A percentile compares a stretch with the other conserved stretches of the same genome.
Evolutionary conservation across 2,329 filamentous ascomycete genomes (phyloP).

Genomic region (Chrysosporium queenslandicum): DNA sequence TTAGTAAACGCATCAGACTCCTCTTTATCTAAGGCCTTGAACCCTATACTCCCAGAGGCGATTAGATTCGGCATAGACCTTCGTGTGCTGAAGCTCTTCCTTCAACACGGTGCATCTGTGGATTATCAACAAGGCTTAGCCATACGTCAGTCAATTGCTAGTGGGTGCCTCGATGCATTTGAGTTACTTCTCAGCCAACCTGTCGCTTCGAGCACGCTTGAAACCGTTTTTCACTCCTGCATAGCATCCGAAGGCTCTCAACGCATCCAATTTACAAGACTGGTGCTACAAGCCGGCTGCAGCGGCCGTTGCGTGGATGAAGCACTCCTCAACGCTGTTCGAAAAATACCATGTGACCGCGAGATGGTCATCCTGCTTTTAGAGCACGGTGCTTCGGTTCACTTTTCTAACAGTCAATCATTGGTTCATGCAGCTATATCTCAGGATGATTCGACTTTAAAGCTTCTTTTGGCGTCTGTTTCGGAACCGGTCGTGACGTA

Average conservation of each 20-base stretch:
- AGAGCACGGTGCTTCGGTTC: constrained; percentile 44
- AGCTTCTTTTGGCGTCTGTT: constrained; percentile 15
- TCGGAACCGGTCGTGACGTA: constrained; percentile 12
- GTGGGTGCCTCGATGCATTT: constrained; percentile 14
- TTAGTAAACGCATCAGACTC: constrained; percentile 12
- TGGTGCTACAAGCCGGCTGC: constrained; percentile 20
- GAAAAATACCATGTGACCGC: constrained; percentile 15
- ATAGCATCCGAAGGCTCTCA: constrained; percentile 7
- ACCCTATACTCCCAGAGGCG: constrained; percentile 11
- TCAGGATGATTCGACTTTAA: constrained; percentile 12
- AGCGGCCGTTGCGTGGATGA: constrained; percentile 11
- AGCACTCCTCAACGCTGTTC: constrained; percentile 17
- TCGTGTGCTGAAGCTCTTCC: constrained; percentile 15
- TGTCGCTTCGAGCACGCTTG: constrained; percentile 10
- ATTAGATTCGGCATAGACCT: constrained; percentile 11
- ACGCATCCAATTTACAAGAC: constrained; percentile 16
- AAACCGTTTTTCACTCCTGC: constrained; percentile 13
- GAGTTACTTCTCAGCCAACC: constrained; percentile 14
- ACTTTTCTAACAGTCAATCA: constrained; percentile 47
- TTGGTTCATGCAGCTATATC: constrained; percentile 26
- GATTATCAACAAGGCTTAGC: constrained; percentile 16
- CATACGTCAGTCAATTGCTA: constrained; percentile 14
- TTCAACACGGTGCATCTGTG: constrained; percentile 17
- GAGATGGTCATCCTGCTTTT: constrained; percentile 44
- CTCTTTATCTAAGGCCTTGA: constrained; percentile 10